phyloP scores from a whole-genome alignment of 2,329 filamentous ascomycete species.

The Akanthomyces lecanii region DNA sequence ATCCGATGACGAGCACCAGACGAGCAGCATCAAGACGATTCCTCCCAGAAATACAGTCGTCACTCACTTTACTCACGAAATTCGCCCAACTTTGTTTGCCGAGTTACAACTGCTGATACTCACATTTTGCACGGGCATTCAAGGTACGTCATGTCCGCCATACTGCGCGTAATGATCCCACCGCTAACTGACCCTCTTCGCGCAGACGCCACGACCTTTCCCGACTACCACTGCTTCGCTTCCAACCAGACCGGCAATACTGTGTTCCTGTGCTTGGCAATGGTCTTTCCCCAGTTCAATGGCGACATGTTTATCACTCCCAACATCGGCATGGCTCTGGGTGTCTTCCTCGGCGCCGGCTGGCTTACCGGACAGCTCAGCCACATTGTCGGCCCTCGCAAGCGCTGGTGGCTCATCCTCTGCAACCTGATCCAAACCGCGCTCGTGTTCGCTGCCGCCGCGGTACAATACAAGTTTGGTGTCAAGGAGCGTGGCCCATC shows the following conservation, averaged over 20 bases:
- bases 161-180: too few species aligned
- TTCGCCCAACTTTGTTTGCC: constrained; percentile 38
- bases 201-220: constrained; percentile 54
- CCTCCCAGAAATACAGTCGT: neutral
- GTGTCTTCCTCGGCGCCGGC: constrained; percentile 52
- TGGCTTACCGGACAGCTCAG: constrained; percentile 54
- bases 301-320: constrained; percentile 46
- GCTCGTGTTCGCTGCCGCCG: constrained; percentile 50
- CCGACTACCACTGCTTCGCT: constrained; percentile 58
- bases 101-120: constrained; percentile 44
- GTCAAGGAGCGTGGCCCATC: constrained; percentile 30
- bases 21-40: neutral
- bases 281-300: constrained; percentile 45
- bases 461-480: constrained; percentile 42
- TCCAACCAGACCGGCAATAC: constrained; percentile 65
- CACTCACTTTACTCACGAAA: constrained; percentile 25
- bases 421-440: constrained; percentile 52
- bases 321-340: constrained; percentile 53
- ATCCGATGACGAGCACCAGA: constrained; percentile 12
- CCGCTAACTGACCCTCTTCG: neutral
- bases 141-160: constrained; percentile 32
- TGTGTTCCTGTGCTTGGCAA: constrained; percentile 51
- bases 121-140: constrained; percentile 49
- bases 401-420: constrained; percentile 49
- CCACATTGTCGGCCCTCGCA: constrained; percentile 46